A percentile compares a stretch with the other conserved stretches of the same genome.
phyloP scores from a whole-genome alignment of 192 early-diverging fungal species.

The Funneliformis mosseae region DNA sequence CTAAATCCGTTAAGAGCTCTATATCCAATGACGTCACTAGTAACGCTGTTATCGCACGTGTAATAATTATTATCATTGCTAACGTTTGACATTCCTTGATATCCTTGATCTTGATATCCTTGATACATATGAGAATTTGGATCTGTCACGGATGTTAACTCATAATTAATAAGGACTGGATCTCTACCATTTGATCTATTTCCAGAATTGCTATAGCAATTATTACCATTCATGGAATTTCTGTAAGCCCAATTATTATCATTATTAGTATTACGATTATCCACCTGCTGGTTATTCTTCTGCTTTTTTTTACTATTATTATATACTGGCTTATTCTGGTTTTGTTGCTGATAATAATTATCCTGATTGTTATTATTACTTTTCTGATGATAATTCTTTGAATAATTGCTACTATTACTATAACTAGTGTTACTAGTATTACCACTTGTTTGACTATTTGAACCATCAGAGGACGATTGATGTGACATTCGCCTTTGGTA shows the following conservation, averaged over 20 bases:
- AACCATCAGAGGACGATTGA: conserved; percentile 13
- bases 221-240: no score
- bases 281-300: not conserved
- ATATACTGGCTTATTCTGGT: not conserved
- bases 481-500: conserved; percentile 6
- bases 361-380: not conserved
- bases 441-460: conserved; percentile 16
- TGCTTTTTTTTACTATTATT: not conserved
- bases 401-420: not conserved
- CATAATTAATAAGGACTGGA: not conserved
- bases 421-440: conserved; percentile 5
- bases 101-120: not conserved
- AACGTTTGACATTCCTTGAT: not conserved
- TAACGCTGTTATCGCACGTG: not conserved
- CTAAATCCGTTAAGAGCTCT: not conserved
- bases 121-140: not conserved
- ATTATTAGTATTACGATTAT: no score
- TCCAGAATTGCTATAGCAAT: not conserved
- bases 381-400: not conserved
- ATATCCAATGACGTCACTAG: not conserved
- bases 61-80: not conserved
- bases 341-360: not conserved
- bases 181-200: not conserved
- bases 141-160: not conserved
- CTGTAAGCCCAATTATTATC: no score